phyloP scores from a whole-genome alignment of 345 rosid species.

The Turritis glabra region DNA sequence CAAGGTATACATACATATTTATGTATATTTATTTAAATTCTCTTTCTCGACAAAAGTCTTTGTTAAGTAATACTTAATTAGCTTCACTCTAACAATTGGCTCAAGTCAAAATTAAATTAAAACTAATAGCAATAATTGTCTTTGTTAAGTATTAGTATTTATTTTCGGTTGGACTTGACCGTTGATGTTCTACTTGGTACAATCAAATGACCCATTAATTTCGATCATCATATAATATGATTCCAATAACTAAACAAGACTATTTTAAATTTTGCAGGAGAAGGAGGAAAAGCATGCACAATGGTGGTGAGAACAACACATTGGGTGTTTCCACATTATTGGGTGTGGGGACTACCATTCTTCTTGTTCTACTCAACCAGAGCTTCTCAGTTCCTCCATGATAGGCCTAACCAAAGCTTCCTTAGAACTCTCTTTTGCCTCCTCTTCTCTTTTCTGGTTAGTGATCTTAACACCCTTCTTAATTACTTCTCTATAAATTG shows the following conservation, averaged over 20 bases:
- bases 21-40: not conserved
- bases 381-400: constrained; percentile 77
- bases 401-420: constrained; percentile 66
- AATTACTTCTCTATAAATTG: not conserved
- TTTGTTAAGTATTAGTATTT: not conserved
- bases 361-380: constrained; percentile 85
- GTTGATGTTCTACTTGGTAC: not conserved
- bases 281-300: constrained; percentile 66
- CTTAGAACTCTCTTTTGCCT: constrained; percentile 54
- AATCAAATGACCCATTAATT: constrained; percentile 1
- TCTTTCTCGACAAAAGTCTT: constrained; percentile 3
- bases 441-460: constrained; percentile 66
- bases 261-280: constrained; percentile 39
- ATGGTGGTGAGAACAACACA: constrained; percentile 76
- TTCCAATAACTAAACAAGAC: constrained; percentile 2
- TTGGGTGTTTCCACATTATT: constrained; percentile 85
- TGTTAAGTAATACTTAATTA: not conserved
- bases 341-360: constrained; percentile 91
- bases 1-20: constrained; percentile 56
- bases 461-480: not conserved
- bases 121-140: not conserved
- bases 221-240: not conserved
- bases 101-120: constrained; percentile 10
- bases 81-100: constrained; percentile 10
- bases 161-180: constrained; percentile 21